Conservation (phyloP, 192 early-diverging fungal species). For the Linnemannia schmuckeri region DNA sequence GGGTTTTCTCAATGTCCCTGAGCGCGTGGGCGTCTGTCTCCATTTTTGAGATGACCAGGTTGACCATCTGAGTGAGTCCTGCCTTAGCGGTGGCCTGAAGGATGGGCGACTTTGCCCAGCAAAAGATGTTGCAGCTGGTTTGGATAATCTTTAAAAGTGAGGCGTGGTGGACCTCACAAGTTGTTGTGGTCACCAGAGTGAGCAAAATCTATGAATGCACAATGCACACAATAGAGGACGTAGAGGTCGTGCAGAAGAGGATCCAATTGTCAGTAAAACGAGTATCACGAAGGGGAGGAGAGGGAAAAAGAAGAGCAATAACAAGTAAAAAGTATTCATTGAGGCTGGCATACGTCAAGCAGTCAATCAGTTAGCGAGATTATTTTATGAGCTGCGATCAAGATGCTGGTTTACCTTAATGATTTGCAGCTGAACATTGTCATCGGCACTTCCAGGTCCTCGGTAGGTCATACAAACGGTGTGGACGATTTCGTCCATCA, state of each 20-base stretch:
- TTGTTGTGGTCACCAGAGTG: slow-evolving; percentile 58
- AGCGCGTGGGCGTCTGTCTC: slow-evolving; percentile 55
- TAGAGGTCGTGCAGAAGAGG: neutral
- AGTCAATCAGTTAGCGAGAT: neutral
- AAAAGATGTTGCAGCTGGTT: slow-evolving; percentile 61
- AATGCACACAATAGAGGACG: neutral
- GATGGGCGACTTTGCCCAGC: slow-evolving; percentile 57
- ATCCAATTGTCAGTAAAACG: neutral
- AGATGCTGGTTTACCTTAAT: slow-evolving; percentile 47
- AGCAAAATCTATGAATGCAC: slow-evolving; percentile 37
- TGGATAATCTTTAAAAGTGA: slow-evolving; percentile 62
- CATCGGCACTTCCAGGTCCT: slow-evolving; percentile 56
- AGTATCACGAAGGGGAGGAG: neutral
- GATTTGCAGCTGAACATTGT: slow-evolving; percentile 60
- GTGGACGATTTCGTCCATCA: slow-evolving; percentile 63
- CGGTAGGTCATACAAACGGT: slow-evolving; percentile 58
- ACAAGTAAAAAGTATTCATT: neutral
- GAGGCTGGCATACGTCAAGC: neutral
- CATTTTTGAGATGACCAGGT: slow-evolving; percentile 57
- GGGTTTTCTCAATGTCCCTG: slow-evolving; percentile 44
- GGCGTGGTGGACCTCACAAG: slow-evolving; percentile 59
- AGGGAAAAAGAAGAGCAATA: neutral
- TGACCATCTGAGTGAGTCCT: slow-evolving; percentile 62
- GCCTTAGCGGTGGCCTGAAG: slow-evolving; percentile 62
- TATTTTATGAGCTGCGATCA: neutral